Percentiles rank a stretch among this genome's conserved stretches.
Evolutionary conservation across 306 rosid genomes (phyloP).

Genomic region (Cicer judaicum): DNA sequence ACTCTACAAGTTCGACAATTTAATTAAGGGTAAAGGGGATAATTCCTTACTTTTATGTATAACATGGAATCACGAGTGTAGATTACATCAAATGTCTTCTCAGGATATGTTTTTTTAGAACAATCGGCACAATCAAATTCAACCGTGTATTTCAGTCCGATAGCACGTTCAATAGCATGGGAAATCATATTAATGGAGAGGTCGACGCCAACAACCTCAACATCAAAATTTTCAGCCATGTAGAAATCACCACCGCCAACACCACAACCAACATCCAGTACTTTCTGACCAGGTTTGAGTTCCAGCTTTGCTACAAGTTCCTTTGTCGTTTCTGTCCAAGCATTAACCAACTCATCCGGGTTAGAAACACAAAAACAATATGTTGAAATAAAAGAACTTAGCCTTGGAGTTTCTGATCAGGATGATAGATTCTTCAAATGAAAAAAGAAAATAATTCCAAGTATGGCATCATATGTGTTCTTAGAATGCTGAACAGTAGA

Average conservation of each 20-base stretch:
- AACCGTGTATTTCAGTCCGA: constrained; percentile 73
- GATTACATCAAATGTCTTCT: constrained; percentile 74
- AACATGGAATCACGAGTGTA: constrained; percentile 88
- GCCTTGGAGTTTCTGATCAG: neutral
- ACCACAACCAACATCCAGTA: constrained; percentile 97
- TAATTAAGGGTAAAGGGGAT: neutral
- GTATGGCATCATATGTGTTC: neutral
- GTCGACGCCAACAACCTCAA: constrained; percentile 89
- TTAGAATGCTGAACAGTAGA: too few species aligned
- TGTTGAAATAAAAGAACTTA: neutral
- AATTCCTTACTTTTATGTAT: constrained; percentile 73
- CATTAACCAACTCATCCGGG: constrained; percentile 13
- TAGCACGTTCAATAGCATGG: constrained; percentile 82
- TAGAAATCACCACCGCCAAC: constrained; percentile 96
- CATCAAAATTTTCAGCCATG: constrained; percentile 84
- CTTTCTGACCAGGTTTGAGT: constrained; percentile 82
- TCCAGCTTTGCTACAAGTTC: constrained; percentile 79
- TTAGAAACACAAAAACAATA: constrained; percentile 29
- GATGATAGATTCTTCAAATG: neutral
- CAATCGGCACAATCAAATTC: constrained; percentile 97
- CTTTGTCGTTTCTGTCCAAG: constrained; percentile 80
- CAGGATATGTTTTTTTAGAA: constrained; percentile 73
- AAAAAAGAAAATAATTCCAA: neutral
- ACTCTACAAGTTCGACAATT: constrained; percentile 4
- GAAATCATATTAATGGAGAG: constrained; percentile 94